A percentile compares a stretch with the other conserved stretches of the same genome.
phyloP scores from a whole-genome alignment of 108 stramenopile genomes.

The Cyclotella atomus region DNA sequence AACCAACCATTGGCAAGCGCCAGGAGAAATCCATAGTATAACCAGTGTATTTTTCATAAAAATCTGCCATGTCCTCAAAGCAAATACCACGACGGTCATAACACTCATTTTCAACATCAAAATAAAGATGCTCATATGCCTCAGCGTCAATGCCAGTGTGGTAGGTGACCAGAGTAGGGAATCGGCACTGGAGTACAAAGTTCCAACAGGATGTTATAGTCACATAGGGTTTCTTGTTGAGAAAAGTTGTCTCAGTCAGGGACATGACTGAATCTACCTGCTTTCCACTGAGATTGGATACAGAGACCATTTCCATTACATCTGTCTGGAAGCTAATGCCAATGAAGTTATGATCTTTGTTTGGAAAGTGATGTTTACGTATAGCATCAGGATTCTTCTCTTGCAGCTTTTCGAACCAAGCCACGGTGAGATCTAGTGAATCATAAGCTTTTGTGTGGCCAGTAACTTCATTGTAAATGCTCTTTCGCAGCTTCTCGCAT shows the following conservation, averaged over 20 bases:
- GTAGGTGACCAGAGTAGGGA: not conserved
- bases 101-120: not conserved
- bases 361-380: not conserved
- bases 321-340: not conserved
- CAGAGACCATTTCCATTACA: not conserved
- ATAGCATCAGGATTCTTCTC: not conserved
- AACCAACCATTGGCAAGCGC: conserved; percentile 10
- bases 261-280: conserved; percentile 2
- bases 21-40: not conserved
- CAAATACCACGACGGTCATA: not conserved
- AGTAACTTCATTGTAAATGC: not conserved
- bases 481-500: not conserved
- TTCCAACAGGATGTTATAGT: not conserved
- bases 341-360: not conserved
- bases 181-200: not conserved
- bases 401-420: not conserved
- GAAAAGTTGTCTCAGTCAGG: not conserved
- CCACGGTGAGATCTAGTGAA: not conserved
- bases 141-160: not conserved
- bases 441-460: not conserved
- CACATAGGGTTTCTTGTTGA: not conserved
- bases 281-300: not conserved
- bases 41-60: not conserved
- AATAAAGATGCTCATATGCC: not conserved
- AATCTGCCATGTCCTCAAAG: not conserved